phyloP scores from a whole-genome alignment of 208 protist species.

The Angomonas deanei region DNA sequence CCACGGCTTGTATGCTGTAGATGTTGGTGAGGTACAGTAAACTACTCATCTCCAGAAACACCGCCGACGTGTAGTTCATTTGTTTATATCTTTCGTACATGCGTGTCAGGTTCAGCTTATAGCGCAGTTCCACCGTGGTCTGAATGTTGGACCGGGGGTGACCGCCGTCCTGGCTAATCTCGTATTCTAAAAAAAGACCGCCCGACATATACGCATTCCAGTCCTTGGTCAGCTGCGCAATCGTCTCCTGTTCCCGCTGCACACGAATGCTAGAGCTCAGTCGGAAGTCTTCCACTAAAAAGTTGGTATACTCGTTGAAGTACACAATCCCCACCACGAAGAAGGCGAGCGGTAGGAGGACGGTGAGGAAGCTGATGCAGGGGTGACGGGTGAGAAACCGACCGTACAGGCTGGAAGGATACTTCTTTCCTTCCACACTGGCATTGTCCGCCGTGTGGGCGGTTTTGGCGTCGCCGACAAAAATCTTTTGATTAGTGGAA shows the following conservation, averaged over 20 bases:
- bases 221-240: constrained; percentile 11
- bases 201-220: constrained; percentile 17
- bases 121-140: constrained; percentile 26
- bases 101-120: constrained; percentile 5
- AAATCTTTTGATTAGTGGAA: constrained; percentile 23
- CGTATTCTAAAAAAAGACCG: neutral
- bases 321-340: constrained; percentile 25
- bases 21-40: neutral
- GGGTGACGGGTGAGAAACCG: constrained; percentile 17
- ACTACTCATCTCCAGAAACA: too few relatives aligned
- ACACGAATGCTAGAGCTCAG: constrained; percentile 16
- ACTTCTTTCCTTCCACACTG: constrained; percentile 38
- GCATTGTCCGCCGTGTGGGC: constrained; percentile 27
- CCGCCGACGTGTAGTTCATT: too few relatives aligned
- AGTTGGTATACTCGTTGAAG: constrained; percentile 11
- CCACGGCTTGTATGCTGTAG: constrained; percentile 3
- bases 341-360: constrained; percentile 28
- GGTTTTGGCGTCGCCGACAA: constrained; percentile 24
- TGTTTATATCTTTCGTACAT: neutral
- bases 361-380: constrained; percentile 13
- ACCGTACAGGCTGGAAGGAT: constrained; percentile 26
- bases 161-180: constrained; percentile 6
- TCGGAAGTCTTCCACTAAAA: constrained; percentile 36
- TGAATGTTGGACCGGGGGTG: constrained; percentile 13
- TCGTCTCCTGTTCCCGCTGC: constrained; percentile 9